A percentile compares a stretch with the other conserved stretches of the same genome.
phyloP scores from a whole-genome alignment of 2,329 filamentous ascomycete genomes.

The Pseudogymnoascus destructans region DNA sequence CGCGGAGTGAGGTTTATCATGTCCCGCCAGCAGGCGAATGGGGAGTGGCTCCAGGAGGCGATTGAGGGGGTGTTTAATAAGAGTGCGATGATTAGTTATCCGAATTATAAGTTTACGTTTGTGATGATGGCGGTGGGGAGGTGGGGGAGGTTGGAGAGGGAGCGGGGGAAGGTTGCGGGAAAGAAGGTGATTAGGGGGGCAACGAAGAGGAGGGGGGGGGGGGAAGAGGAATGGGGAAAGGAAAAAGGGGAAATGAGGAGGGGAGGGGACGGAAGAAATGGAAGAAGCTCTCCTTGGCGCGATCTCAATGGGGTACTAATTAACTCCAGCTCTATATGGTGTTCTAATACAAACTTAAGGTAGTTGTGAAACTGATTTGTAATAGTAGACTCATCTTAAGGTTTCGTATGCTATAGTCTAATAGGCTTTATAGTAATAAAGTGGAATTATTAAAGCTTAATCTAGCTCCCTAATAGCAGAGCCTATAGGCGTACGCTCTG shows the following conservation, averaged over 20 bases:
- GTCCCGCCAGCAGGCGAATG: conserved; percentile 70
- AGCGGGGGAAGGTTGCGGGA: conserved; percentile 27
- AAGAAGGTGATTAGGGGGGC: neutral
- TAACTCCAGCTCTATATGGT: no score
- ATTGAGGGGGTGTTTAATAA: conserved; percentile 99
- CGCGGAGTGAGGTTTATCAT: conserved; percentile 72
- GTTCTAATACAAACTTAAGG: no score
- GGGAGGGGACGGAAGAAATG: neutral
- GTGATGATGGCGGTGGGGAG: conserved; percentile 87
- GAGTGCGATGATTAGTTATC: conserved; percentile 97
- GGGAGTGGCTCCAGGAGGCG: conserved; percentile 88
- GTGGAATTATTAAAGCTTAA: no score
- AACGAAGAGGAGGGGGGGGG: neutral
- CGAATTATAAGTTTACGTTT: conserved; percentile 97
- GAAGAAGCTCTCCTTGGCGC: neutral
- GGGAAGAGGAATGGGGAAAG: neutral
- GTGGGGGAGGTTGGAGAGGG: conserved; percentile 46
- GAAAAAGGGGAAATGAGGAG: neutral
- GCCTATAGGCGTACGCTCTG: no score
- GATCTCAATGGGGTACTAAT: neutral
- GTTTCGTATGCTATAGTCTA: no score
- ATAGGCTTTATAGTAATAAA: no score
- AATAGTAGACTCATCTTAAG: no score
- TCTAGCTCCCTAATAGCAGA: no score
- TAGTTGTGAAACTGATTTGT: no score